phyloP scores from a whole-genome alignment of 176 grass and related monocot genomes.

The Cenchrus americanus region DNA sequence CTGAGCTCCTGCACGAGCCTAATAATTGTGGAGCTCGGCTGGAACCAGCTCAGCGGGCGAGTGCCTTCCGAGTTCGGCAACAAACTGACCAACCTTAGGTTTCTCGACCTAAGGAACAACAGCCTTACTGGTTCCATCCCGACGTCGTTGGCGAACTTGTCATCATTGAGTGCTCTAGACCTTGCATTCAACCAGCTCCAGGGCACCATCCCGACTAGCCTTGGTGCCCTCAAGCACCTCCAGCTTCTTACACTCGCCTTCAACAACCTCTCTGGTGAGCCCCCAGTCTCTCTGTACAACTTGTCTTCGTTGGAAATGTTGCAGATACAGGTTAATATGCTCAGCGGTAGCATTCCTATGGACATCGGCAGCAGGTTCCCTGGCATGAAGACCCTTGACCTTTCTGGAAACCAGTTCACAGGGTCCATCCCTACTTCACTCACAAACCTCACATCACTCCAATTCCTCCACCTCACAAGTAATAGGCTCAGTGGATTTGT shows the following conservation, averaged over 20 bases:
- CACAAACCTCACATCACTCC: neutral
- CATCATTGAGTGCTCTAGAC: neutral
- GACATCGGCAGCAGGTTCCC: neutral
- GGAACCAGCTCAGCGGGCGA: no score
- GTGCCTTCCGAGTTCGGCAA: no score
- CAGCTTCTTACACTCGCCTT: no score
- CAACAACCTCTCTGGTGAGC: neutral
- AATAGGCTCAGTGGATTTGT: neutral
- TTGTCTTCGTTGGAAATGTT: neutral
- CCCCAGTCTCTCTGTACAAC: neutral
- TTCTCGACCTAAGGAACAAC: neutral
- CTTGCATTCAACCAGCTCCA: neutral
- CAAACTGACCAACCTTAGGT: no score
- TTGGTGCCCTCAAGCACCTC: neutral
- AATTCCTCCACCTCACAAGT: no score
- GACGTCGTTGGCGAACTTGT: slow-evolving; percentile 13
- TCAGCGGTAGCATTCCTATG: neutral
- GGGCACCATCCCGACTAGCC: neutral
- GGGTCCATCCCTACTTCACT: neutral
- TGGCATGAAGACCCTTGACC: fast-evolving
- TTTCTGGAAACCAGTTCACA: neutral
- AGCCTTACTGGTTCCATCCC: slow-evolving; percentile 12
- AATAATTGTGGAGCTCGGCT: no score
- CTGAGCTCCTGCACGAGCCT: no score
- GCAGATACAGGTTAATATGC: neutral